Base-by-base conservation (phyloP, 1,284 basidiomycete genomes). In the Peniophora sp. region DNA sequence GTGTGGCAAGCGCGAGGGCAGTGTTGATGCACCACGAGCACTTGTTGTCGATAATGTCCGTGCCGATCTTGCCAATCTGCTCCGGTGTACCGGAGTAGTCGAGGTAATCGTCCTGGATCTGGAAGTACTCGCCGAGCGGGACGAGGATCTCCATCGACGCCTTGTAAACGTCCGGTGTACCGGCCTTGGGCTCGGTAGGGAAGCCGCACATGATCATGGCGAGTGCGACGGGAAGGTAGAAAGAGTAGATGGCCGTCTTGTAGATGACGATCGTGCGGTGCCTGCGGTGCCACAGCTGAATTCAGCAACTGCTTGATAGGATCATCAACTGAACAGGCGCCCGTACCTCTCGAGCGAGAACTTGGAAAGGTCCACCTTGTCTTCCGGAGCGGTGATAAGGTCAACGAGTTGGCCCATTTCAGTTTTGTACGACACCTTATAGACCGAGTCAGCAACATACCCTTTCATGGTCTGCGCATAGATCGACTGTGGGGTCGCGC, bases 21-120 rank as follows among this genome's bases (percentile, higher is more conserved):
- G 84, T 85, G 70, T 97, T 98, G 69, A 99, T 77, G 64, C 89
- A 88, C 97, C 96, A 99, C 39, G 89, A 91, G 73, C 97, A 99
- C 73, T 99, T 99, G 82, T 98, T 98, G 72, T 99, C 96, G 52
- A 97, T 70, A 62, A 99, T 99, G 69, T 99, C 97, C 19, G 96
- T 98, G 27, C 96, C 97, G 57, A 98, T 83, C 74, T 99, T 99
- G 56, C 96, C 97, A 51, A 98, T 90, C 59, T 90, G 80, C 71
- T 95, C 92, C 0, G 93, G 92, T 2, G 90, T 81, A 11, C 88
- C 93, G 49, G 88, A 88, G 65, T 85, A 97, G 70, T 99, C 96
- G 58, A 99, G 83, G 71, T 89, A 98, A 69, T 99, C 97, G 69
- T 99, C 96, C 69, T 99, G 96, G 48, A 97, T 81, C 72, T 99